phyloP scores from a whole-genome alignment of 306 rosid genomes.

The Trifolium fragiferum region DNA sequence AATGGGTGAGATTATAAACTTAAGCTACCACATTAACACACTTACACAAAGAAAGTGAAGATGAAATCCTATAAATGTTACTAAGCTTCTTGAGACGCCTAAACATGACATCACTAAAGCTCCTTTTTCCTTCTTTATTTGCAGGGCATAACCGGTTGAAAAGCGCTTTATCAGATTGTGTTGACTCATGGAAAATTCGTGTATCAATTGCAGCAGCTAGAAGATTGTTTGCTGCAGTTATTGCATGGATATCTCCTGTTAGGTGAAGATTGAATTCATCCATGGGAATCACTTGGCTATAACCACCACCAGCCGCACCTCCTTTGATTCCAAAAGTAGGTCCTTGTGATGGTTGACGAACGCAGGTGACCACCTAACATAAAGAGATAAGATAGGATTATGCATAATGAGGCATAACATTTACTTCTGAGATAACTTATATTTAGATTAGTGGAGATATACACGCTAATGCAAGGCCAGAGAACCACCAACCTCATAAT shows the following conservation, averaged over 20 bases:
- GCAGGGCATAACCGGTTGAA: slow-evolving; percentile 91
- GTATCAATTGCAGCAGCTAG: slow-evolving; percentile 98
- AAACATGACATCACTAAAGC: slow-evolving; percentile 78
- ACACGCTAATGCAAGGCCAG: background rate
- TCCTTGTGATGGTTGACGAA: slow-evolving; percentile 99
- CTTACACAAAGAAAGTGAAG: slow-evolving; percentile 87
- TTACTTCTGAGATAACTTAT: background rate
- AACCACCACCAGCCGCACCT: slow-evolving; percentile 99
- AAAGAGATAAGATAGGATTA: slow-evolving; percentile 26
- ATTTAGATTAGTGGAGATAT: background rate
- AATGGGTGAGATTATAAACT: slow-evolving; percentile 27
- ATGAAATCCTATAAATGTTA: slow-evolving; percentile 77
- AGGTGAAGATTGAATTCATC: slow-evolving; percentile 99
- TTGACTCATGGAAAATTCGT: slow-evolving; percentile 85
- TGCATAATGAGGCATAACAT: slow-evolving; percentile 25
- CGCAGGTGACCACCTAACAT: slow-evolving; percentile 86
- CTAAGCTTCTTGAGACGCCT: slow-evolving; percentile 81
- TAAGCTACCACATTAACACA: slow-evolving; percentile 35
- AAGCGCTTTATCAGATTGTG: slow-evolving; percentile 95
- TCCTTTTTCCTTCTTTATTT: slow-evolving; percentile 88
- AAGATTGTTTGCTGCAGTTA: slow-evolving; percentile 97
- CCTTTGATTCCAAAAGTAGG: slow-evolving; percentile 99
- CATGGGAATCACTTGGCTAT: slow-evolving; percentile 99
- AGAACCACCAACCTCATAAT: background rate
- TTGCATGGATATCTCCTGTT: slow-evolving; percentile 98